Conservation (phyloP, 257 asterid genomes). For the Nicotiana knightiana region DNA sequence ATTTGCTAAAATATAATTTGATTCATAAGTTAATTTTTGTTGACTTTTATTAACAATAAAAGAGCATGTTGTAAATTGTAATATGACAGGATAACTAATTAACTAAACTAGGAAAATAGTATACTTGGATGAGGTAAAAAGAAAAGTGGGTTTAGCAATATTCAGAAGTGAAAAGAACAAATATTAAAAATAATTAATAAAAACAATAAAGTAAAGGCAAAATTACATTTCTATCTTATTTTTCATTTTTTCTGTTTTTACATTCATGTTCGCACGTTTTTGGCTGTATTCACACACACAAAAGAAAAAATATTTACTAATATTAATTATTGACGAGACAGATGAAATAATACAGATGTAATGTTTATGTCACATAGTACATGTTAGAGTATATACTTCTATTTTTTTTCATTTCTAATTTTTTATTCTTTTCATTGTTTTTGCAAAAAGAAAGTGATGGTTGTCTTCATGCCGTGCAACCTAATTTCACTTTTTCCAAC, state of each 20-base stretch:
- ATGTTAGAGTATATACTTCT: neutral
- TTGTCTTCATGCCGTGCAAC: conserved; percentile 82
- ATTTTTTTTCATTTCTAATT: neutral
- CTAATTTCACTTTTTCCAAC: conserved; percentile 98
- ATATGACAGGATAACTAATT: too few relatives aligned
- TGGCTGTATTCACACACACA: conserved; percentile 30
- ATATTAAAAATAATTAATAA: neutral
- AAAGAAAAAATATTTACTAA: neutral
- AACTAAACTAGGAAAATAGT: too few relatives aligned
- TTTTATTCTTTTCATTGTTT: conserved; percentile 1
- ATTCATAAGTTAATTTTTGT: too few relatives aligned
- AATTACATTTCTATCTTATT: conserved; percentile 3
- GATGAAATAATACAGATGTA: conserved; percentile 25
- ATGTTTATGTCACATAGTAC: conserved; percentile 17
- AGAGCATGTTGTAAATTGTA: neutral
- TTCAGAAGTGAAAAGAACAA: neutral
- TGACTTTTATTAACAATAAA: too few relatives aligned
- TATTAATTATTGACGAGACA: conserved; percentile 11
- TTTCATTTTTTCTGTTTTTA: neutral
- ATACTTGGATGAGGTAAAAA: neutral
- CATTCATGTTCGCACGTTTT: conserved; percentile 20
- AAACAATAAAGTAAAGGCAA: conserved; percentile 6
- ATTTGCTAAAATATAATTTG: too few relatives aligned
- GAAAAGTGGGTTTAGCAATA: neutral
- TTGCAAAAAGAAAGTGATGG: conserved; percentile 38